Base-by-base conservation (phyloP, 2,329 filamentous ascomycete species). In the Verticillium tricorpus region DNA sequence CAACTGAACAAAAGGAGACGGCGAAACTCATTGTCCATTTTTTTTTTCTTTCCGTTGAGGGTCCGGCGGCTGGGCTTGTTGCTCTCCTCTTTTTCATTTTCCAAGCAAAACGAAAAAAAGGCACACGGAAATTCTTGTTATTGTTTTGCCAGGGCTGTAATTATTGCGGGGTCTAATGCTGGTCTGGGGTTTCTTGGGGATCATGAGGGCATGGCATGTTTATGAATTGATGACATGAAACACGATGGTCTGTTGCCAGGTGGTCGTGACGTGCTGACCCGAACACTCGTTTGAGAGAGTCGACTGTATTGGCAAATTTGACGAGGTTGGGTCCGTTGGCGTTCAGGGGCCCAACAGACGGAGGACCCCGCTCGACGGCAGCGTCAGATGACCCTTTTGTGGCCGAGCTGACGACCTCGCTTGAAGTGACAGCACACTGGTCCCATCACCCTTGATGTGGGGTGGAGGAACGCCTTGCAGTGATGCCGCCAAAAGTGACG, bases 191-290 rank as follows among this genome's bases (percentile, higher is more conserved):
- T 56, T 32, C 28, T n/a, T n/a, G 14, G n/a, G 31, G 25, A 58
- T 58, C 67, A 75, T 70, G 72, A 74, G 69, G 70, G 72, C 67
- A 76, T 74, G 54, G 54, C 31, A 56, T 34, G 54, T 56, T 72
- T 72, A 76, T 74, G 74, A 76, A 75, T 68, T 76, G 67, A 76
- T 71, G 74, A 74, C 67, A 70, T 67, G 67, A 70, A 34, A 37
- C 32, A 55, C 17, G 17, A 31, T 19, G 37, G 39, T n/a, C 40
- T 50, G 40, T n/a, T 25, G 4, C 28, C 28, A 28, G 34, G 34
- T 35, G 9, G 34, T 8, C 34, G 17, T 50, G 40, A 50, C 17
- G 40, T 15, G 40, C 17, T 15, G 11, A 50, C 17, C 11, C 17
- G 40, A 4, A 14, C 5, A 35, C 14, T 35, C 14, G 34, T 14